A percentile compares a stretch with the other conserved stretches of the same genome.
Evolutionary conservation across 768 basidiomycete species (phyloP).

Genomic region (Tricholoma furcatifolium): DNA sequence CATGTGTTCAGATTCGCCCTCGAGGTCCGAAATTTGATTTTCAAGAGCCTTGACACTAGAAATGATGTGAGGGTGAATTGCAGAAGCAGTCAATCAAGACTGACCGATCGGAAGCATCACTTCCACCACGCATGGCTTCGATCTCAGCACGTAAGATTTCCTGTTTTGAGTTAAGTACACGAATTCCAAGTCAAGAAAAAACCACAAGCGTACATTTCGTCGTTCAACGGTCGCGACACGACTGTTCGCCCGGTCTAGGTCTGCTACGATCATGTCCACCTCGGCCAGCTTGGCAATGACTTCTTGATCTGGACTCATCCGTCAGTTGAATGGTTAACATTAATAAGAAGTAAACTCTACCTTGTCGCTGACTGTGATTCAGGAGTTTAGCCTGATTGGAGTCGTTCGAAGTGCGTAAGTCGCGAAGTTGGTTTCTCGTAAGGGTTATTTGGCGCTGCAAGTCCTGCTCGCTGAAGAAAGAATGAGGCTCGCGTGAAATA

Average conservation of each 20-base stretch:
- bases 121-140: conserved; percentile 82
- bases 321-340: not conserved
- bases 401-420: conserved; percentile 89
- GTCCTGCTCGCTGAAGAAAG: conserved; percentile 75
- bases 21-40: conserved; percentile 69
- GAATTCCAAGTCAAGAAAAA: not conserved
- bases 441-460: conserved; percentile 89
- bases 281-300: conserved; percentile 87
- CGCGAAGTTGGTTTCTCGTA: conserved; percentile 84
- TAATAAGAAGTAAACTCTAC: conserved; percentile 32
- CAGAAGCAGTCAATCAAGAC: conserved; percentile 18
- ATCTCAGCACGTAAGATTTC: conserved; percentile 96
- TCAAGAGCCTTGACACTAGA: conserved; percentile 71
- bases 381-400: conserved; percentile 90
- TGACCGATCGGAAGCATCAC: conserved; percentile 67
- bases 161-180: conserved; percentile 34
- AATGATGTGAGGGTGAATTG: not conserved
- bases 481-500: conserved; percentile 2
- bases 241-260: conserved; percentile 93
- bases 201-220: conserved; percentile 65
- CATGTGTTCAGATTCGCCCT: conserved; percentile 71
- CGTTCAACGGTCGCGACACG: conserved; percentile 91
- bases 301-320: conserved; percentile 70
- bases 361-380: conserved; percentile 89
- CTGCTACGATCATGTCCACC: conserved; percentile 92